Evolutionary conservation across 2,329 filamentous ascomycete species (phyloP), one percentile per base, ranked within the genome.

Genomic region (Paecilomyces variotii): DNA sequence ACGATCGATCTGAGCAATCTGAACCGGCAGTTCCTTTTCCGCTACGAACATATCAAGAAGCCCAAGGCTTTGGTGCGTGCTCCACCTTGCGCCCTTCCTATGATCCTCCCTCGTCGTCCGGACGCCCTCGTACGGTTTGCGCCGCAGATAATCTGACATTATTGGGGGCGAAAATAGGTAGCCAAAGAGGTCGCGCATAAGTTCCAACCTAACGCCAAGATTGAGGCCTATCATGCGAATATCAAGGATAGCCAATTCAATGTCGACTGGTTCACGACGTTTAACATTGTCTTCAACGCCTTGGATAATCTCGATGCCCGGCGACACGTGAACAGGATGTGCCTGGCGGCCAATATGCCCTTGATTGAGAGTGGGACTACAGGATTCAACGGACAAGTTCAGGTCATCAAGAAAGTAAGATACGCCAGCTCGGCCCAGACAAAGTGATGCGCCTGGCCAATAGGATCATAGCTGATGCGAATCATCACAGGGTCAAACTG

Each of bases 1-100:
- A 99, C 94, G 0, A 97, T 99, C 77, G 94, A 99, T 72, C 82
- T 99, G 25, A 96, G 91, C 77, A 99, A 99, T 72, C 83, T 99
- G 55, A 99, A 99, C 68, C 89, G 94, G 57, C 94, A 99, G 74
- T 99, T 99, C 69, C 86, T 99, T 54, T 99, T 99, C 75, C 85
- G 92, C 61, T 88, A 93, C 68, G 92, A 97, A 72, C 94, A 99
- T 70, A 97, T 99, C 76, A 97, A 97, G 76, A 96, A 96, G 74
- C 86, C 93, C 1, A 99, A 99, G 73, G 92, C 94, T 56, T 77
- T 96, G 76, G 92, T 94, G 80, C 63, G 85, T 76, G 60, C 39
- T 55, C 26, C 30, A 51, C 50, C 53, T 19, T 55, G 57, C 55
- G 26, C 34, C 26, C 50, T 60, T 60, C 49, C 60, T 45, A 51